A percentile compares a stretch with the other conserved stretches of the same genome.
Conservation (phyloP, 805 yeast genomes). For the Maudiozyma pseudohumilis region DNA sequence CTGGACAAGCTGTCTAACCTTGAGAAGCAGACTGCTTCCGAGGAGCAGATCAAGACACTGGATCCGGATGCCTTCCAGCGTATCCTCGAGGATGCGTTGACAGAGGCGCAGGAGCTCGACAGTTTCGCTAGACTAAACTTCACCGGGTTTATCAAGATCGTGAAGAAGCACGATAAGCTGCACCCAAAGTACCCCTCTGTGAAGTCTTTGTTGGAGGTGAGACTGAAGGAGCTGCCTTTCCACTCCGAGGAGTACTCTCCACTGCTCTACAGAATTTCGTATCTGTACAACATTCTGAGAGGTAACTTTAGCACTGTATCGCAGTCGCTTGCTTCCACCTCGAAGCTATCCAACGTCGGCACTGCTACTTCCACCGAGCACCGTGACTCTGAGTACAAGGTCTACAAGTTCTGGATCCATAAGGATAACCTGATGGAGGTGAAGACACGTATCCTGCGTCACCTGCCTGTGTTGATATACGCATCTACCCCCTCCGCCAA, state of each 20-base stretch:
- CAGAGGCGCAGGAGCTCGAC: constrained; percentile 75
- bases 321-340: constrained; percentile 32
- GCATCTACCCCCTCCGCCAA: constrained; percentile 31
- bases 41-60: constrained; percentile 31
- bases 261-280: constrained; percentile 69
- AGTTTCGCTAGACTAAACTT: constrained; percentile 84
- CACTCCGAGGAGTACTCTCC: constrained; percentile 95
- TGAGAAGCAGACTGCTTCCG: constrained; percentile 48
- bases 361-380: constrained; percentile 23
- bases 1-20: constrained; percentile 52
- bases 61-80: constrained; percentile 55
- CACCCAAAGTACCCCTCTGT: constrained; percentile 79
- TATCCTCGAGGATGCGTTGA: constrained; percentile 62
- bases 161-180: constrained; percentile 88
- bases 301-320: constrained; percentile 37
- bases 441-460: constrained; percentile 88
- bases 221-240: constrained; percentile 80
- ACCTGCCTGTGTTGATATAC: constrained; percentile 83
- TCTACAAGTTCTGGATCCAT: constrained; percentile 91
- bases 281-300: constrained; percentile 70
- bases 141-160: constrained; percentile 91
- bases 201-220: constrained; percentile 76
- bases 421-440: constrained; percentile 97
- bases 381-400: constrained; percentile 36
- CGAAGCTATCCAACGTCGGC: constrained; percentile 25